A percentile compares a stretch with the other conserved stretches of the same genome.
Evolutionary conservation across 2,329 filamentous ascomycete species (phyloP).

Genomic region (Herpomyces periplanetae): DNA sequence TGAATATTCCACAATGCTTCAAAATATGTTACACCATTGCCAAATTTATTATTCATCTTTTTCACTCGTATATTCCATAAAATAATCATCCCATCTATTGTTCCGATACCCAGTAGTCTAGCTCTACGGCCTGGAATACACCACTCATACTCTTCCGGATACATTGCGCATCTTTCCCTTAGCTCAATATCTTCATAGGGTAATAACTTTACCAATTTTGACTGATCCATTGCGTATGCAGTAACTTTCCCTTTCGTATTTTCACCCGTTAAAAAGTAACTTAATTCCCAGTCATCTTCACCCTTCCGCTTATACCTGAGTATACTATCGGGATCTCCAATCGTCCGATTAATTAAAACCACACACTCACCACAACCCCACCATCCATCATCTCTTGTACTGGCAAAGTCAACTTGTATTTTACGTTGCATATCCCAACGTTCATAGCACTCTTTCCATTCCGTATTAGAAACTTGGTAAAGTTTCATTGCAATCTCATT

Average conservation of each 20-base stretch:
- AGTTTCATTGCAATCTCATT: conserved; percentile 42
- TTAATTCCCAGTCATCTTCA: too few relatives aligned
- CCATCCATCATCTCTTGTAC: conserved; percentile 39
- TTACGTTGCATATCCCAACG: conserved; percentile 72
- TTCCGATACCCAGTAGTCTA: conserved; percentile 43
- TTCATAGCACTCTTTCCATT: conserved; percentile 32
- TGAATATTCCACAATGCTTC: conserved; percentile 40
- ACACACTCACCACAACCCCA: conserved; percentile 33
- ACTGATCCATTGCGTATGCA: too few relatives aligned
- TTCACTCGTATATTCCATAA: conserved; percentile 49
- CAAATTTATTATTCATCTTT: conserved; percentile 13
- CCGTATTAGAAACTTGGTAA: conserved; percentile 29
- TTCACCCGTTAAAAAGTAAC: too few relatives aligned
- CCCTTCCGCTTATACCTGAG: too few relatives aligned
- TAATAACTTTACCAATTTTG: too few relatives aligned
- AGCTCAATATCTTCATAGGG: too few relatives aligned
- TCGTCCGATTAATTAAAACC: conserved; percentile 30
- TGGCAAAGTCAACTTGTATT: conserved; percentile 58
- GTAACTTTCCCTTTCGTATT: too few relatives aligned
- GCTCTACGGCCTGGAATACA: conserved; percentile 55
- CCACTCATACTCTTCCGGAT: too few relatives aligned
- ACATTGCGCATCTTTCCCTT: too few relatives aligned
- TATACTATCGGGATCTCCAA: too few relatives aligned
- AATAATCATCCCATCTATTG: conserved; percentile 29
- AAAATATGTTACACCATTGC: conserved; percentile 17